phyloP scores from a whole-genome alignment of 495 filamentous ascomycete species.

The Sphaerosporella brunnea region DNA sequence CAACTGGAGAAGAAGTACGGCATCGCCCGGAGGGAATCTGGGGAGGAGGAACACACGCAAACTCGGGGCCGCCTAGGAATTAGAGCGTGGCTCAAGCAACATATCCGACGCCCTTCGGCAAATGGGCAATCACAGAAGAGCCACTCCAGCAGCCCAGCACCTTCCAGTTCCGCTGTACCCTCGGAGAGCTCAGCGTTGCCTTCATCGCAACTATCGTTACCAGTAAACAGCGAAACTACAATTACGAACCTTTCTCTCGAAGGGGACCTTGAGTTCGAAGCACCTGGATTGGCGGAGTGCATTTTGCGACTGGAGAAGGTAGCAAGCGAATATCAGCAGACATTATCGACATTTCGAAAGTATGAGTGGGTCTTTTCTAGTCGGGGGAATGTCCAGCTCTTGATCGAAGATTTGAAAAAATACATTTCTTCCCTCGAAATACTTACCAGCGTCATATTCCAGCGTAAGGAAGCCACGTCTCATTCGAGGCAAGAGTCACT shows the following conservation, averaged over 20 bases:
- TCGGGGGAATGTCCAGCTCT: neutral
- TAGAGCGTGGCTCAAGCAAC: neutral
- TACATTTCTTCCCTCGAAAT: slow-evolving; percentile 9
- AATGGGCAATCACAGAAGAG: neutral
- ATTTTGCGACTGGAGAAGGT: neutral
- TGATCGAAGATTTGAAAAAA: slow-evolving; percentile 6
- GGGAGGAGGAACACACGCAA: neutral
- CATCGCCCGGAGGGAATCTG: neutral
- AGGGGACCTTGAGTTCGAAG: neutral
- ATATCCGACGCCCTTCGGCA: neutral
- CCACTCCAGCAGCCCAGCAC: neutral
- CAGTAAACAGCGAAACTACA: neutral
- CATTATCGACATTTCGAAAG: neutral
- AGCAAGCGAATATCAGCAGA: neutral
- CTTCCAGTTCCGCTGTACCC: neutral
- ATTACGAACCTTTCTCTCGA: neutral
- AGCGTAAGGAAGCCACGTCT: neutral
- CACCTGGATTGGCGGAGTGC: neutral
- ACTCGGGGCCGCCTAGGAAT: neutral
- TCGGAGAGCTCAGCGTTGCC: neutral
- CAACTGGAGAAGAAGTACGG: slow-evolving; percentile 1
- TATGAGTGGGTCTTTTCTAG: slow-evolving; percentile 2
- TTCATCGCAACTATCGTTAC: neutral
- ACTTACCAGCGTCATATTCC: slow-evolving; percentile 3
- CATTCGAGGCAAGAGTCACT: neutral